Evolutionary conservation across 768 basidiomycete species (phyloP).

Genomic region (Clavaria fumosa): DNA sequence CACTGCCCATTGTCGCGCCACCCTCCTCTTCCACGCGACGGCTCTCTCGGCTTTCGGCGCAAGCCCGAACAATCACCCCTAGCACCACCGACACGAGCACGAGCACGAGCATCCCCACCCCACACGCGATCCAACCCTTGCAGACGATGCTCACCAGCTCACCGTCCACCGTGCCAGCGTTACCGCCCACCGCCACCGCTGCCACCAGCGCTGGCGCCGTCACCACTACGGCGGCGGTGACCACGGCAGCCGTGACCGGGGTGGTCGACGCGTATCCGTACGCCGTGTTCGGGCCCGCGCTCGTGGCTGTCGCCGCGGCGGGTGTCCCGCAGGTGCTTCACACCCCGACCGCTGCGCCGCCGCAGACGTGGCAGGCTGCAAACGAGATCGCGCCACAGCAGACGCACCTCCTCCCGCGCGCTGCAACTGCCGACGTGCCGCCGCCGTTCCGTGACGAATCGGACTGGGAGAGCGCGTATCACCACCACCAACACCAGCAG

Average conservation of each 20-base stretch:
- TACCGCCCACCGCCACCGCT: conserved; percentile 20
- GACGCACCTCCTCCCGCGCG: conserved; percentile 38
- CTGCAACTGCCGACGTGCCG: conserved; percentile 33
- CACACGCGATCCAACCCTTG: conserved; percentile 17
- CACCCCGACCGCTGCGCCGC: conserved; percentile 30
- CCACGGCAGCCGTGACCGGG: too few relatives aligned
- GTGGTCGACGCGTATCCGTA: too few relatives aligned
- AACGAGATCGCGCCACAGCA: conserved; percentile 50
- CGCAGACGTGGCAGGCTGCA: conserved; percentile 51
- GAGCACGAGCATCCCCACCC: too few relatives aligned
- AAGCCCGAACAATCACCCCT: conserved; percentile 9
- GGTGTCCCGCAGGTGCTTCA: too few relatives aligned
- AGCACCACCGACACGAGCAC: too few relatives aligned
- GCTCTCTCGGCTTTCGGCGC: conserved; percentile 1
- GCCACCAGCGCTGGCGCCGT: conserved; percentile 20
- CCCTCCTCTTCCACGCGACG: conserved; percentile 7
- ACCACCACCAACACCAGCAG: too few relatives aligned
- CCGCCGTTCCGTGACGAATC: conserved; percentile 33
- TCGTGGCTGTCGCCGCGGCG: too few relatives aligned
- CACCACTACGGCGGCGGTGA: conserved; percentile 25
- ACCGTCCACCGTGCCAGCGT: conserved; percentile 9
- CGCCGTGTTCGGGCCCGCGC: too few relatives aligned
- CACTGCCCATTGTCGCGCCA: conserved; percentile 12
- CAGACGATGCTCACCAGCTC: conserved; percentile 10
- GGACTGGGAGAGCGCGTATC: conserved; percentile 42